Evolutionary conservation across 805 yeast genomes (phyloP).

Genomic region (Saccharomycopsis sp.): DNA sequence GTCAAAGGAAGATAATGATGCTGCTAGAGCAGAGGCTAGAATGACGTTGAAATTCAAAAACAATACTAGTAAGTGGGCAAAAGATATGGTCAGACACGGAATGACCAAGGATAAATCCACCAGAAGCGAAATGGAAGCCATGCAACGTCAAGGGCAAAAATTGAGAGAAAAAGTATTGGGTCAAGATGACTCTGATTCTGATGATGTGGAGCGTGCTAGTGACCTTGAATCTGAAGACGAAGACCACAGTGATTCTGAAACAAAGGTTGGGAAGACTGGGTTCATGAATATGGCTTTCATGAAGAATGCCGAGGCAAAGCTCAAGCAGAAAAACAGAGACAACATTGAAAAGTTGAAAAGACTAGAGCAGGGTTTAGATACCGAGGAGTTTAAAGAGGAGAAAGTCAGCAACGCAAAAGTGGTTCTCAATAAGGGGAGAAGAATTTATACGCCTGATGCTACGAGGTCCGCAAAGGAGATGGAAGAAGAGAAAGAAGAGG

Average conservation of each 20-base stretch:
- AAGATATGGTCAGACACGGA: slow-evolving; percentile 82
- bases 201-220: slow-evolving; percentile 39
- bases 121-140: slow-evolving; percentile 87
- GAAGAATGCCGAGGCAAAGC: slow-evolving; percentile 78
- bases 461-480: slow-evolving; percentile 27
- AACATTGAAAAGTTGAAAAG: slow-evolving; percentile 45
- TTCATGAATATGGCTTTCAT: slow-evolving; percentile 92
- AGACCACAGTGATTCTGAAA: slow-evolving; percentile 34
- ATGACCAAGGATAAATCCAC: slow-evolving; percentile 79
- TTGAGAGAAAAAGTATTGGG: slow-evolving; percentile 70
- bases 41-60: slow-evolving; percentile 89
- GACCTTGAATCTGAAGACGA: slow-evolving; percentile 43
- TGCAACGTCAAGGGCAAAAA: slow-evolving; percentile 81
- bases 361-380: slow-evolving; percentile 41
- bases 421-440: slow-evolving; percentile 65
- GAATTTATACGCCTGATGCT: slow-evolving; percentile 67
- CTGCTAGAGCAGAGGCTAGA: slow-evolving; percentile 81
- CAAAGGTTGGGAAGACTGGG: slow-evolving; percentile 70
- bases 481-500: slow-evolving; percentile 31
- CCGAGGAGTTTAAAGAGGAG: slow-evolving; percentile 31
- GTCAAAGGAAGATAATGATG: slow-evolving; percentile 57
- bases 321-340: slow-evolving; percentile 50
- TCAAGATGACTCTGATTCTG: slow-evolving; percentile 44
- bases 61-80: slow-evolving; percentile 77
- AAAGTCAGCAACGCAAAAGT: slow-evolving; percentile 39